Conservation (phyloP, 176 grass and related monocot species). For the Miscanthus lutarioriparius region DNA sequence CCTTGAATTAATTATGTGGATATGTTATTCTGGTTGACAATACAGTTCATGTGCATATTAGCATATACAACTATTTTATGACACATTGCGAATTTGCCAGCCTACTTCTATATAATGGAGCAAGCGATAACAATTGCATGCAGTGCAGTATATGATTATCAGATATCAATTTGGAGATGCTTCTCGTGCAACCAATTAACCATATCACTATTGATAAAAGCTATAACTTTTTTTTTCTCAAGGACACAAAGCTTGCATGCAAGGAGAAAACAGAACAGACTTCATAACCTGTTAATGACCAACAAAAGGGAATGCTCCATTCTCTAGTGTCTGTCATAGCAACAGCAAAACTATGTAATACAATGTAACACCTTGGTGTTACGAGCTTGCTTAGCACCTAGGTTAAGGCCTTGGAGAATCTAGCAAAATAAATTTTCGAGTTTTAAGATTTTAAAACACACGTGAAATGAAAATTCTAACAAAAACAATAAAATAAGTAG, state of each 20-base stretch:
- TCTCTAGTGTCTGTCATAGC: background rate
- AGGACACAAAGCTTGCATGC: background rate
- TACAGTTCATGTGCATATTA: background rate
- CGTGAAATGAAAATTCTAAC: no score
- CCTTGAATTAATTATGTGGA: background rate
- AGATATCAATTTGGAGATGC: background rate
- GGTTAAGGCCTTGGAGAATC: no score
- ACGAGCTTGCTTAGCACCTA: no score
- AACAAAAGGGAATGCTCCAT: background rate
- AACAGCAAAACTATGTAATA: background rate
- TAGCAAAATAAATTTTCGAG: no score
- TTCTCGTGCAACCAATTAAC: background rate
- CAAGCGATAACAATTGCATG: background rate
- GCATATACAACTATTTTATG: background rate
- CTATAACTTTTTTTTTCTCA: background rate
- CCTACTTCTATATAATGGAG: background rate
- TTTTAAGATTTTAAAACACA: no score
- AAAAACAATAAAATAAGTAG: no score
- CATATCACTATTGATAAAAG: background rate
- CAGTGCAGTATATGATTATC: background rate
- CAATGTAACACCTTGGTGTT: no score
- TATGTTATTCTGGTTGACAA: background rate
- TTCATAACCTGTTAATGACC: background rate
- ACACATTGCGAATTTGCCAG: background rate
- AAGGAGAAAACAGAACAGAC: background rate